Evolutionary conservation across 768 basidiomycete species (phyloP), one percentile per base, ranked within the genome.

Genomic region (Pulveroboletus sp.): DNA sequence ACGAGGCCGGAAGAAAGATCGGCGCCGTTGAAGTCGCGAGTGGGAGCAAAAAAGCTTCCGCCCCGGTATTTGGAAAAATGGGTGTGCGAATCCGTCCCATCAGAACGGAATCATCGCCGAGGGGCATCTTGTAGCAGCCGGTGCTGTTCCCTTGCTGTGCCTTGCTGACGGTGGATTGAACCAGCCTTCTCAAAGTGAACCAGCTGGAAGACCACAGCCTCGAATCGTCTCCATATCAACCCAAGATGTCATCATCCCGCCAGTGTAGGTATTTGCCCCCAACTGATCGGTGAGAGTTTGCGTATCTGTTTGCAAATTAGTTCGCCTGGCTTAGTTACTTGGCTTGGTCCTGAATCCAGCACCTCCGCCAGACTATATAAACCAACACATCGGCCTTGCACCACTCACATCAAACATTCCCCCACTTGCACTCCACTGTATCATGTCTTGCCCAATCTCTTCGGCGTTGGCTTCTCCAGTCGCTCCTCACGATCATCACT

Each of bases 361-460:
- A n/a, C 27, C 27, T 11, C 27, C 27, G 27, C 34, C 16, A 35
- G 34, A 35, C 34, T 47, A 59, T 61, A 62, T 55, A 62, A 59
- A 16, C 37, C 14, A n/a, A n/a, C n/a, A n/a, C n/a, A n/a, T n/a
- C n/a, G n/a, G 10, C 25, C 34, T 3, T n/a, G 23, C 21, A 13
- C 14, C 4, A 29, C 8, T 5, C 27, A 29, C 12, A 29, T 29
- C 27, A 27, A 27, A 9, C 25, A 32, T 32, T n/a, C 33, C 33
- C 33, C 33, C 14, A 20, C 23, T 20, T 35, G 33, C 27, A 31
- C n/a, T 25, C 40, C 23, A 40, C 12, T 34, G 3, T 16, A 10
- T 6, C 50, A 55, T 63, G 61, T 39, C 61, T 3, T 50, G 50
- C 37, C 59, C 61, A 21, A 19, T 49, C 24, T 45, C 63, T 17